Base-by-base conservation (phyloP, 2,329 filamentous ascomycete species). In the Colletotrichum sp. region DNA sequence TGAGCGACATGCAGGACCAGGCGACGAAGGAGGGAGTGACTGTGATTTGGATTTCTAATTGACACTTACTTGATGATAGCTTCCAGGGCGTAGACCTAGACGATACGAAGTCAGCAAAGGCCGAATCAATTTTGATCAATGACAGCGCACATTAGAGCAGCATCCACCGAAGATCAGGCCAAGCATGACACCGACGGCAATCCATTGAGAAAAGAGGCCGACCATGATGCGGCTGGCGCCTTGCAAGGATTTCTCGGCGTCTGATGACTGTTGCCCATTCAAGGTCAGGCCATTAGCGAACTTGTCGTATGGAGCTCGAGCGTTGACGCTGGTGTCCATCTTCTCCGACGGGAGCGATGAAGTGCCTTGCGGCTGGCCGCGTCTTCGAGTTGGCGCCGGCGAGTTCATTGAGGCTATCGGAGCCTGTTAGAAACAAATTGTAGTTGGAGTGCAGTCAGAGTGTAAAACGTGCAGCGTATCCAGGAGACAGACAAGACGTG, bases 121-220 rank as follows among this genome's bases (percentile, higher is more conserved):
- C 21, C 24, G 14, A 60, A 48, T 21, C 6, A 60, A 24, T 26
- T 14, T n/a, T 14, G 48, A 36, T 39, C 14, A 36, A 7, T 30
- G 24, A 24, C 92, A 85, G 87, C 32, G 96, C 39, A 75, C 96
- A 89, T 98, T 98, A 43, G 95, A 95, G 86, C 96, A 98, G 83
- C 96, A 98, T 34, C 97, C 97, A 68, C 97, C 97, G 84, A 99
- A 98, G 75, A 99, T 99, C 79, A 99, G 90, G 68, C 90, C 90
- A 74, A 96, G 89, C 90, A 98, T 98, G 73, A 90, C 88, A 26
- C 89, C 87, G 61, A 93, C 87, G 73, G 91, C 90, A 48, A 95
- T 84, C 90, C 91, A 93, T 83, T 90, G 89, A 36, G 92, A 90
- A 74, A 93, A 89, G 55, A 89, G 90, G 81, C 90, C 89, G 79